Base-by-base conservation (phyloP, 495 filamentous ascomycete species). In the Podospora conica region DNA sequence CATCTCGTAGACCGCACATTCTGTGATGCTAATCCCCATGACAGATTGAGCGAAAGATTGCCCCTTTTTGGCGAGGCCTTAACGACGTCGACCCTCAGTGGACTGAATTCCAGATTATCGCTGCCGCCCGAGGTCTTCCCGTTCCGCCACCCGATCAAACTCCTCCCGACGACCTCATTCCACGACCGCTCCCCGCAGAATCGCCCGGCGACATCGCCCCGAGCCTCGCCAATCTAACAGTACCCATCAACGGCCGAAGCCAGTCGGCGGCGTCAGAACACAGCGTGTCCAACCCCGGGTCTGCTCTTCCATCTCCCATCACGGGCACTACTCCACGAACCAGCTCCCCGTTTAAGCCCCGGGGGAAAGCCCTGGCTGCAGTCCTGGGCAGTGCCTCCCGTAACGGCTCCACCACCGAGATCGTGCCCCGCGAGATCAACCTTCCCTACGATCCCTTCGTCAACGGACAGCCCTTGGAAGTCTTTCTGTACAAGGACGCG, bases 51-150 rank as follows among this genome's bases (percentile, higher is more conserved):
- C 86, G 95, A 65, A 88, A 91, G 65, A 76, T 98, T 64, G 94
- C 95, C 23, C 95, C 95, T 0, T 98, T 98, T 72, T 98, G 93
- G 90, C 88, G 90, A 75, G 95, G 96, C 3, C 81, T 98, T 11
- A 90, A 96, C 68, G 94, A 98, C 70, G 89, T 94, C 68, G 87
- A 86, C 5, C 88, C 91, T 53, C 88, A 89, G 61, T 98, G 95
- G 95, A 90, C 91, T 4, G 95, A 98, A 69, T 86, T 91, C 71
- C 94, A 98, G 76, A 85, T 98, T 18, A 89, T 97, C 74, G 93
- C 96, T 53, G 94, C 91, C 22, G 95, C 90, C 25, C 87, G 91
- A 73, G 95, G 91, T 18, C 79, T 96, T 64, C 85, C 90, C 8
- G 89, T 98, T 61, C 94, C 95, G 58, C 80, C 89, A 23, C 85